Evolutionary conservation across 352 stramenopile species (phyloP).

Genomic region (Globisporangium canariense): DNA sequence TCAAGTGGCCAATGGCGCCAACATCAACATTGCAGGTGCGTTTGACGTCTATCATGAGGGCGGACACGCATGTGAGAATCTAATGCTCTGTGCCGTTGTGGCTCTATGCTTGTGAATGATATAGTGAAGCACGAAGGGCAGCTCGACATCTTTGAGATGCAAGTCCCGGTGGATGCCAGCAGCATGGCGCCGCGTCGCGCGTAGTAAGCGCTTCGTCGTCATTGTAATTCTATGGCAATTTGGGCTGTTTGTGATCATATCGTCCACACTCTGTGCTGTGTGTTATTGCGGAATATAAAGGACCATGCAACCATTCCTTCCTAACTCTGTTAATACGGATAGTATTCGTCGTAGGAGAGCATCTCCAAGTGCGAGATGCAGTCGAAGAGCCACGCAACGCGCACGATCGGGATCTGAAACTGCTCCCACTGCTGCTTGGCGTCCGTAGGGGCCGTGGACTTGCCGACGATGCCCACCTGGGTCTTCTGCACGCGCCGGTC

Average conservation of each 20-base stretch:
- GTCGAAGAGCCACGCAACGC: conserved; percentile 86
- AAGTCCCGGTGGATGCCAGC: conserved; percentile 76
- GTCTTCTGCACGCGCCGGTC: conserved; percentile 31
- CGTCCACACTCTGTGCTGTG: conserved; percentile 2
- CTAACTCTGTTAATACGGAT: conserved; percentile 54
- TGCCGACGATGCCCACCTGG: conserved; percentile 71
- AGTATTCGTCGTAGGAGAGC: conserved; percentile 84
- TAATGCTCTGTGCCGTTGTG: neutral
- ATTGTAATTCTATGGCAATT: conserved; percentile 1
- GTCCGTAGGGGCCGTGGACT: conserved; percentile 46
- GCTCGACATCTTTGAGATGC: conserved; percentile 90
- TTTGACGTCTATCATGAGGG: neutral
- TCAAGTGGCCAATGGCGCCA: conserved; percentile 77
- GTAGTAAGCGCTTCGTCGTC: conserved; percentile 1
- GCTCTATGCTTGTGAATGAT: neutral
- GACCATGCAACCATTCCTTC: neutral
- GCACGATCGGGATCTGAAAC: conserved; percentile 80
- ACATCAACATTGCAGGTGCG: conserved; percentile 86
- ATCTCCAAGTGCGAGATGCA: conserved; percentile 84
- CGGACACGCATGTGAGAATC: no score
- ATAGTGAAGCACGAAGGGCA: conserved; percentile 85
- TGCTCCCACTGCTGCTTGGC: conserved; percentile 59
- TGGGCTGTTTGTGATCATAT: neutral
- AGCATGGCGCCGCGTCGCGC: conserved; percentile 18
- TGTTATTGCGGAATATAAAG: conserved; percentile 13